These are phyloP conservation scores for Penicillium aurantiogriseum DNA, from an alignment of 2,329 filamentous ascomycete species.

Conservation along the genomic window DNA sequence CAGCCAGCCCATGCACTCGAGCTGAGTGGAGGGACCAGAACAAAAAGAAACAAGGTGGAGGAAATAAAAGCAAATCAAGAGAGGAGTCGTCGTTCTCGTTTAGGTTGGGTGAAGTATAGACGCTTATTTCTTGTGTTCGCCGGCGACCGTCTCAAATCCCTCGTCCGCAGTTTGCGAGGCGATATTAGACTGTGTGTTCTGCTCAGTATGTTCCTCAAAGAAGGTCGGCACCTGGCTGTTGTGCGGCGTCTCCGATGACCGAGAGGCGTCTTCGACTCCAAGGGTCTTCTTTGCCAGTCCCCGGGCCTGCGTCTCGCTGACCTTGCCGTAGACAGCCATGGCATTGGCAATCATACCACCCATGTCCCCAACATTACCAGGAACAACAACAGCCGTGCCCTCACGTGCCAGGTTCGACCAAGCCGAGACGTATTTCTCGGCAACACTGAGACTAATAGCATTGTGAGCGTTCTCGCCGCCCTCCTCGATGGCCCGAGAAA, in stretches of 20 bases:
- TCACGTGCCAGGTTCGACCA: conserved; percentile 92
- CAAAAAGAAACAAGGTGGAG: neutral
- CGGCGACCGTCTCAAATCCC: conserved; percentile 47
- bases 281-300: conserved; percentile 50
- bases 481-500: conserved; percentile 70
- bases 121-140: conserved; percentile 30
- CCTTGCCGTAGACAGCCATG: conserved; percentile 91
- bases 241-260: conserved; percentile 21
- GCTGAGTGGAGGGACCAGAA: neutral
- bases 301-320: conserved; percentile 75
- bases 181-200: conserved; percentile 30
- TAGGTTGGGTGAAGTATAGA: conserved; percentile 4
- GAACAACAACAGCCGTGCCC: conserved; percentile 91
- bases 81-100: conserved; percentile 13
- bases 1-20: neutral
- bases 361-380: conserved; percentile 95
- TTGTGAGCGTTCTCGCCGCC: conserved; percentile 75
- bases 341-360: conserved; percentile 95
- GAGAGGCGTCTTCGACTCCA: conserved; percentile 22
- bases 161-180: conserved; percentile 51
- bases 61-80: conserved; percentile 6
- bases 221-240: conserved; percentile 17
- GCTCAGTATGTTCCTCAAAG: conserved; percentile 9
- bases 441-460: conserved; percentile 82
- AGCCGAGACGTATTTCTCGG: conserved; percentile 97